A percentile compares a stretch with the other conserved stretches of the same genome.
Evolutionary conservation across 495 filamentous ascomycete species (phyloP).

Genomic region (Umbilicaria muhlenbergii): DNA sequence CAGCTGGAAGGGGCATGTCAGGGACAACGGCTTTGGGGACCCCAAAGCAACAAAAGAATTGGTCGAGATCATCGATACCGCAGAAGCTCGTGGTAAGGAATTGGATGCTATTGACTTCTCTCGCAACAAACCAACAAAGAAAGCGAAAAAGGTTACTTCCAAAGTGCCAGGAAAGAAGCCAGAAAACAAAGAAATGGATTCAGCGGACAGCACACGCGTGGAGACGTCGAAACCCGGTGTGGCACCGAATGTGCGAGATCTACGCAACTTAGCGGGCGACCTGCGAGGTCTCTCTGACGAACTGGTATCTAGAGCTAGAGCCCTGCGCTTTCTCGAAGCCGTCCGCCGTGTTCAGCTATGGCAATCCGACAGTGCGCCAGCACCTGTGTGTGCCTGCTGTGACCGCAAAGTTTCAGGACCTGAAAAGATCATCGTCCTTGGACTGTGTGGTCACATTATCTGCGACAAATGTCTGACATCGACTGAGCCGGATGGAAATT

Average conservation of each 20-base stretch:
- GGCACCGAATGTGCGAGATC: background rate
- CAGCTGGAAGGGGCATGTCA: slow-evolving; percentile 14
- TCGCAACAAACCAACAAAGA: too few species aligned
- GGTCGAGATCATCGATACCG: background rate
- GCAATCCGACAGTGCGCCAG: background rate
- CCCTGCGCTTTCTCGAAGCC: slow-evolving; percentile 18
- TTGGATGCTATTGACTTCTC: too few species aligned
- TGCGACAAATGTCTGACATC: slow-evolving; percentile 23
- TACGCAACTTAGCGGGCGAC: slow-evolving; percentile 13
- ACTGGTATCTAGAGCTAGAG: slow-evolving; percentile 17
- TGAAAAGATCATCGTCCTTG: slow-evolving; percentile 20
- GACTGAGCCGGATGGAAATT: slow-evolving; percentile 12
- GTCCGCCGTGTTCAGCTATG: slow-evolving; percentile 14
- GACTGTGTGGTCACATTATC: slow-evolving; percentile 35
- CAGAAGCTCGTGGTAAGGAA: too few species aligned
- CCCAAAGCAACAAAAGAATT: slow-evolving; percentile 8
- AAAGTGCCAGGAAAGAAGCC: too few species aligned
- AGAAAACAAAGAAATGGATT: too few species aligned
- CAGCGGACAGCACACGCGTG: too few species aligned
- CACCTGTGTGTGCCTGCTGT: slow-evolving; percentile 19
- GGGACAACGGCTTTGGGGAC: slow-evolving; percentile 16
- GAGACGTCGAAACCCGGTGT: too few species aligned
- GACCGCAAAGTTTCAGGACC: background rate
- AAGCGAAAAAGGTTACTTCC: too few species aligned
- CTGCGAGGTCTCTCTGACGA: slow-evolving; percentile 17